Base-by-base conservation (phyloP, 2,329 filamentous ascomycete genomes). In the Pseudocercospora cruenta region DNA sequence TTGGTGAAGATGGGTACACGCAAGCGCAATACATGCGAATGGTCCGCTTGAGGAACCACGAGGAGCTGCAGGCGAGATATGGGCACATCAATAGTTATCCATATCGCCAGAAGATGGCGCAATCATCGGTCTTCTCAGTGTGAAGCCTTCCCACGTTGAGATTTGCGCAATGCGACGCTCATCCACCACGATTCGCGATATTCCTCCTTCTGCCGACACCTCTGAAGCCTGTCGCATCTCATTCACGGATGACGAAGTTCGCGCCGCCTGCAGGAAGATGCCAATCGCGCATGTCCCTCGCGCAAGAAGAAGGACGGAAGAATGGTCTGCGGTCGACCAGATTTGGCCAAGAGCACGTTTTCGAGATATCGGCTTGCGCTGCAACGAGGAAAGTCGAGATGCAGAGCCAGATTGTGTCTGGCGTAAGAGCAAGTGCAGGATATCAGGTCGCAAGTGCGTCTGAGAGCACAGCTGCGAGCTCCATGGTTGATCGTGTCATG, bases 1-100 rank as follows among this genome's bases (percentile, higher is more conserved):
- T 62, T 24, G 58, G 60, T 12, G 49, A 62, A 1, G 65, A 69
- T 36, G 70, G 70, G 8, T 57, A 67, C 24, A 71, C 69, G 12
- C 70, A 72, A 62, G 64, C 65, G 51, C 70, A 72, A 51, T 71
- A 72, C 63, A 70, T 71, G 69, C 66, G 70, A 12, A n/a, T 68
- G 22, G 68, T 72, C n/a, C 67, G 70, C 7, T 26, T 71, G 9
- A 63, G 69, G 33, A 69, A 69, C 61, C 68, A 70, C 49, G 70
- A 72, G 28, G 59, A 62, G 26, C 45, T 72, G 43, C 66, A 70
- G 58, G 59, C 57, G 43, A 60, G 49, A 43, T 70, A 71, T 59
- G 67, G 62, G 16, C 53, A 66, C 45, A 45, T 55, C 14, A 39
- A 49, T 24, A 28, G 58, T 45, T 43, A 62, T 45, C 55, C 57